Evolutionary conservation across 2,329 filamentous ascomycete species (phyloP).

Genomic region (Microsporum ferrugineum): DNA sequence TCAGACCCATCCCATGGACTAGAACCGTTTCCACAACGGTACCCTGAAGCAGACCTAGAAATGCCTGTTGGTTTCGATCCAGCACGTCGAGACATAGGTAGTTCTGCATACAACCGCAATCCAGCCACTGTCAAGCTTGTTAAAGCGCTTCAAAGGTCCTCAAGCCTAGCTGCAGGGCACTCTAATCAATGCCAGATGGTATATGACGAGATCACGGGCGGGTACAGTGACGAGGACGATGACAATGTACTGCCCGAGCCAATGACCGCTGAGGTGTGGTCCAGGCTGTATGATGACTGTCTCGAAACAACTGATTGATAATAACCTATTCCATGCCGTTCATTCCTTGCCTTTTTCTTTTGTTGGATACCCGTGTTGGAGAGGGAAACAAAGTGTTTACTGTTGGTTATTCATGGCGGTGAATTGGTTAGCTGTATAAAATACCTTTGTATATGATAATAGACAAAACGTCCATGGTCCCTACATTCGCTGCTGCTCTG

Average conservation of each 20-base stretch:
- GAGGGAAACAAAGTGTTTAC: background rate
- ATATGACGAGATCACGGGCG: background rate
- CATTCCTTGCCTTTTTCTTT: background rate
- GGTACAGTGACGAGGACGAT: background rate
- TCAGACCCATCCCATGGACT: background rate
- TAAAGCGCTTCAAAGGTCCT: background rate
- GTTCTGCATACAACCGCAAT: background rate
- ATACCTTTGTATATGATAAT: background rate
- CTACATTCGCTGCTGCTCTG: background rate
- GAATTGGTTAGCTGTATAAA: background rate
- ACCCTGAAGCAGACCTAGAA: background rate
- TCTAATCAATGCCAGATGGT: background rate
- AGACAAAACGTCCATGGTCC: background rate
- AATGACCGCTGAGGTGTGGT: conserved; percentile 12
- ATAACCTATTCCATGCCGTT: background rate
- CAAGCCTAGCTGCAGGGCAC: too few species aligned
- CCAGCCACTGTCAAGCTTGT: background rate
- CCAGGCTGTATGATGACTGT: conserved; percentile 11
- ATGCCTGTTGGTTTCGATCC: background rate
- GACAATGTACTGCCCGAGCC: background rate
- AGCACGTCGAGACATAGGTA: background rate
- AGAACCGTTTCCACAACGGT: background rate
- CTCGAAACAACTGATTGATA: background rate
- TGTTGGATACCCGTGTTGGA: background rate
- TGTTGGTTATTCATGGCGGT: background rate